These are phyloP conservation scores for Dictyostelium capitatum DNA, from an alignment of 78 protist genomes.

Conservation along the genomic window DNA sequence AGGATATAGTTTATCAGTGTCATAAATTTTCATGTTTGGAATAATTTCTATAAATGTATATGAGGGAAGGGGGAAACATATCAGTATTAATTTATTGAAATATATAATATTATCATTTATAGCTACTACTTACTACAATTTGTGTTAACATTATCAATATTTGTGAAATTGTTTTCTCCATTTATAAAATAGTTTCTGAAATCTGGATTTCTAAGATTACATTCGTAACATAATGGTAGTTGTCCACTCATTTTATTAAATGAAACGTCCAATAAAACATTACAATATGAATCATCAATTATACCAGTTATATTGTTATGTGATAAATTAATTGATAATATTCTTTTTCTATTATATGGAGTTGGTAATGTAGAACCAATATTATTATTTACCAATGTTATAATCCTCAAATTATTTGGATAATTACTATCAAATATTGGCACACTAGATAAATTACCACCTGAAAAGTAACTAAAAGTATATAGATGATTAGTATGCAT, in stretches of 20 bases:
- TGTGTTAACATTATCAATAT: not conserved
- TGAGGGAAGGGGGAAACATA: too few relatives aligned
- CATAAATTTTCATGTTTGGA: not conserved
- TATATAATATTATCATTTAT: too few relatives aligned
- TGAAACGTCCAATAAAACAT: not conserved
- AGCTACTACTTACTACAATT: constrained; percentile 2
- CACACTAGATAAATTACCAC: not conserved
- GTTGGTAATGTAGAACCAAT: not conserved
- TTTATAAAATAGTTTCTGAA: not conserved
- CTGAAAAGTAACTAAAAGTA: not conserved
- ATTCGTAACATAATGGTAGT: not conserved
- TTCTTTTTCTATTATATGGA: not conserved
- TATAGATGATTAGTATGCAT: too few relatives aligned
- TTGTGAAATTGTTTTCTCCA: not conserved
- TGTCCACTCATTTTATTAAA: not conserved
- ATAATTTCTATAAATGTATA: not conserved
- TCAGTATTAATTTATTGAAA: too few relatives aligned
- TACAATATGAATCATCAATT: constrained; percentile 2
- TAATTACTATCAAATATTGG: not conserved
- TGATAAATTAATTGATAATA: not conserved
- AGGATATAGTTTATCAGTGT: not conserved
- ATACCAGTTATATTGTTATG: not conserved
- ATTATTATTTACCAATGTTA: not conserved
- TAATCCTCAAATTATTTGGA: not conserved
- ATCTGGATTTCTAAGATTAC: not conserved